phyloP scores from a whole-genome alignment of 352 stramenopile genomes.

The Phytophthora cajani region DNA sequence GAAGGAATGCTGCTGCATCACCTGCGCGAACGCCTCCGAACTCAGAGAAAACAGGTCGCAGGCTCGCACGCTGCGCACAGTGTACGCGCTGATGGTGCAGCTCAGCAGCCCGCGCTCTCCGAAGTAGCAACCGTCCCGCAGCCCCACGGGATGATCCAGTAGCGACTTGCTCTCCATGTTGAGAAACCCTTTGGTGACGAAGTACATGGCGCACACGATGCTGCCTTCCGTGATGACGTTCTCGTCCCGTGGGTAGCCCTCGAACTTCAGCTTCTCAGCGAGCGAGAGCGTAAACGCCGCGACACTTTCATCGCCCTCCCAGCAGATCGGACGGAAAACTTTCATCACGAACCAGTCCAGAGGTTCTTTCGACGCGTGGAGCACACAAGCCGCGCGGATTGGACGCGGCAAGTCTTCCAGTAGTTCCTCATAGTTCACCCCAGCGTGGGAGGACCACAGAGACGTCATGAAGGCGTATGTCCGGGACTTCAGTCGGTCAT shows the following conservation, averaged over 20 bases:
- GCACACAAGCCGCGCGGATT: constrained; percentile 63
- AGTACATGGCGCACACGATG: constrained; percentile 70
- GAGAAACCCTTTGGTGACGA: constrained; percentile 67
- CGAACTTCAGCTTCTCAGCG: constrained; percentile 54
- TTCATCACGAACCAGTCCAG: constrained; percentile 49
- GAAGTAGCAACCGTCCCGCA: constrained; percentile 58
- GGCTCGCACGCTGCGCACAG: constrained; percentile 38
- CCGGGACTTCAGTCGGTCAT: constrained; percentile 35
- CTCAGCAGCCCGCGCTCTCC: constrained; percentile 64
- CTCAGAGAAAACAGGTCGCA: constrained; percentile 43
- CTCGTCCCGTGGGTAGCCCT: constrained; percentile 68
- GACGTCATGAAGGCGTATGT: constrained; percentile 54
- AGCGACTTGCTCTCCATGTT: constrained; percentile 42
- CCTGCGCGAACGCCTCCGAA: constrained; percentile 45
- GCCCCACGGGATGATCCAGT: constrained; percentile 22
- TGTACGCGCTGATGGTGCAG: constrained; percentile 48
- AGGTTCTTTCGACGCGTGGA: constrained; percentile 40
- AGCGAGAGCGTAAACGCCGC: constrained; percentile 40
- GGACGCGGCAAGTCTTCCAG: constrained; percentile 51
- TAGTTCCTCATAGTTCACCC: constrained; percentile 61
- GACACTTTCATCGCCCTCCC: constrained; percentile 17
- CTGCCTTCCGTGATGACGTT: constrained; percentile 63
- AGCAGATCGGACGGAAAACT: constrained; percentile 41
- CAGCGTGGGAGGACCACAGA: constrained; percentile 63
- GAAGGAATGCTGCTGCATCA: constrained; percentile 37